These are phyloP conservation scores for Rhododendron molle DNA, from an alignment of 148 eudicot species.

Conservation along the genomic window DNA sequence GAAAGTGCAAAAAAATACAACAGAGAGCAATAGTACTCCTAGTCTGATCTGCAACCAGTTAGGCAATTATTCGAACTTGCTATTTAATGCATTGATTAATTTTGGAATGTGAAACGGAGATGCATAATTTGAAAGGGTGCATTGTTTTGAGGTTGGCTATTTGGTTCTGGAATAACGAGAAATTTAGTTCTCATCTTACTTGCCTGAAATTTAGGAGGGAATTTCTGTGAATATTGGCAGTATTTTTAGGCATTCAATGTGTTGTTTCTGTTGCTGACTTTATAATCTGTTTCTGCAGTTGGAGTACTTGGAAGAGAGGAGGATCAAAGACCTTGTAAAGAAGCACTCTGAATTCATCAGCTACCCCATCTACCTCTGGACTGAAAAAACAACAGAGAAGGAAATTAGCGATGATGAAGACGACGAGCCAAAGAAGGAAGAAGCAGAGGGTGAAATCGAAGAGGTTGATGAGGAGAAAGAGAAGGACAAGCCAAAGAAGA, in stretches of 20 bases:
- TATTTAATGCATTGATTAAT: too few species aligned
- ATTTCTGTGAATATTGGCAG: background rate
- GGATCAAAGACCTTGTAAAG: constrained; percentile 86
- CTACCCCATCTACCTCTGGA: constrained; percentile 93
- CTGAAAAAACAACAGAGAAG: constrained; percentile 83
- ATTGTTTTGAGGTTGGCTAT: background rate
- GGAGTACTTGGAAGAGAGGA: constrained; percentile 89
- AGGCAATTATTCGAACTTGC: too few species aligned
- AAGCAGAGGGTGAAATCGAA: constrained; percentile 71
- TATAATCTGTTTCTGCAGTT: constrained; percentile 30
- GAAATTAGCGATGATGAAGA: constrained; percentile 90
- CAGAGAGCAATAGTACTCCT: background rate
- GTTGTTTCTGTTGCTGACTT: background rate
- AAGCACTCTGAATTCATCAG: constrained; percentile 94
- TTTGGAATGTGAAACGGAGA: background rate
- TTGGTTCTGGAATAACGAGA: background rate
- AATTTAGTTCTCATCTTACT: background rate
- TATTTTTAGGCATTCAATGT: background rate
- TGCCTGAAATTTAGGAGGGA: background rate
- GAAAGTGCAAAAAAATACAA: too few species aligned
- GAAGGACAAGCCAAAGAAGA: constrained; percentile 57
- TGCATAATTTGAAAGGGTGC: background rate
- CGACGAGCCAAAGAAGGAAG: constrained; percentile 70
- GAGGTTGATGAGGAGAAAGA: constrained; percentile 81
- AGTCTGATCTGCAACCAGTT: background rate